Evolutionary conservation across 495 filamentous ascomycete genomes (phyloP), one percentile per base, ranked within the genome.

Genomic region (Patellaria atrata): DNA sequence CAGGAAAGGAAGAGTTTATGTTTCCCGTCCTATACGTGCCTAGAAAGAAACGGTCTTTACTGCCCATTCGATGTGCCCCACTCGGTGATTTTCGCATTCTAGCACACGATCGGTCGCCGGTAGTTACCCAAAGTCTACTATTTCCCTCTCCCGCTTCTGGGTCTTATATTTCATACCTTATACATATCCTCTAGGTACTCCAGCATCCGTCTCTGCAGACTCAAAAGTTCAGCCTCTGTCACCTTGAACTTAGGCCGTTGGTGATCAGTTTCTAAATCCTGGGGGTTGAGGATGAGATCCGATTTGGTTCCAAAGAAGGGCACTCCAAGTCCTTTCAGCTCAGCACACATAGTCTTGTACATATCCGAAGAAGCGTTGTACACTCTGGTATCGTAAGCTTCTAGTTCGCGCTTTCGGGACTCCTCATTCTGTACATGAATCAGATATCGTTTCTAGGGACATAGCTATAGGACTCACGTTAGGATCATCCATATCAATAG

Each of bases 101-200:
- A n/a, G n/a, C n/a, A n/a, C n/a, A n/a, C n/a, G n/a, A n/a, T n/a
- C n/a, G n/a, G n/a, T n/a, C n/a, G n/a, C n/a, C n/a, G n/a, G n/a
- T n/a, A n/a, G n/a, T n/a, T n/a, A n/a, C n/a, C n/a, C n/a, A n/a
- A n/a, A n/a, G n/a, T n/a, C n/a, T n/a, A n/a, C n/a, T n/a, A n/a
- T n/a, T n/a, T n/a, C n/a, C n/a, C n/a, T n/a, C n/a, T n/a, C n/a
- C n/a, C n/a, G n/a, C n/a, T n/a, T n/a, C n/a, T n/a, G n/a, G n/a
- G n/a, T n/a, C n/a, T n/a, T n/a, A n/a, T n/a, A n/a, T n/a, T n/a
- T n/a, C 12, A 5, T 30, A 33, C 12, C 31, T 54, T 58, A 42
- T 69, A 77, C 35, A 78, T 54, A 53, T 78, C 74, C 51, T 74
- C 59, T 31, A 80, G 52, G 27, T 82, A 50, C 22, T 61, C 64